Percentiles rank a stretch among this genome's conserved stretches.
Conservation (phyloP, 352 stramenopile species). For the Phytophthora sp. region DNA sequence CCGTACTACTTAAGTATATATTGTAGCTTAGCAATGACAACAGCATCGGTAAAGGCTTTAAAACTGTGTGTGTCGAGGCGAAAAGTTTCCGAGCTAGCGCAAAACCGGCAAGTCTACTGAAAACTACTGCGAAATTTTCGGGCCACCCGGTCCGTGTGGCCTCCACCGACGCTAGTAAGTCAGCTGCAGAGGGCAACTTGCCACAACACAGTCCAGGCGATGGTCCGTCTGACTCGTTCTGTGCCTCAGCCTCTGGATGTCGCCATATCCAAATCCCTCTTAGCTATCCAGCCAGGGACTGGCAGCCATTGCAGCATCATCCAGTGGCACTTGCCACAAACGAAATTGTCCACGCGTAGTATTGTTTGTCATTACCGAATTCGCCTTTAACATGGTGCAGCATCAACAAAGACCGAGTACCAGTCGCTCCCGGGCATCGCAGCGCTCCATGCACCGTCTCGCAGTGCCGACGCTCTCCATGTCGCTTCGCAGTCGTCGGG, state of each 20-base stretch:
- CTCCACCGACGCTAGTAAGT: too few relatives aligned
- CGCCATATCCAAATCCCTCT: conserved; percentile 11
- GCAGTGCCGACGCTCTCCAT: conserved; percentile 33
- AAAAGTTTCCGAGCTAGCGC: background rate
- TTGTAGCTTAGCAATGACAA: too few relatives aligned
- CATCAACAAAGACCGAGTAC: conserved; percentile 12
- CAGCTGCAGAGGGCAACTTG: background rate
- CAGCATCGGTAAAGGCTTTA: background rate
- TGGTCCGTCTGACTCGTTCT: conserved; percentile 22
- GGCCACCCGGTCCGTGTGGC: conserved; percentile 26
- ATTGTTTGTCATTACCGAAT: conserved; percentile 32
- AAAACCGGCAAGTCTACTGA: background rate
- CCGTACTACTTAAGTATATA: too few relatives aligned
- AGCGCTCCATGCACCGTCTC: conserved; percentile 24
- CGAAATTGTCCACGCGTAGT: background rate
- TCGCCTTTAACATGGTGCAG: conserved; percentile 22
- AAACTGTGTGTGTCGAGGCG: background rate
- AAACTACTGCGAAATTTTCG: background rate
- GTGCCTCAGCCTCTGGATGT: conserved; percentile 26
- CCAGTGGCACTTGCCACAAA: conserved; percentile 15
- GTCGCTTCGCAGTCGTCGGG: conserved; percentile 33
- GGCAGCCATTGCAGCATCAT: background rate
- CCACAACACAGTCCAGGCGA: conserved; percentile 7
- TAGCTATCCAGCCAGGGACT: too few relatives aligned
- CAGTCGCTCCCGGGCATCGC: conserved; percentile 27